Evolutionary conservation across 192 early-diverging fungal species (phyloP).

Genomic region (Thamnidium elegans): DNA sequence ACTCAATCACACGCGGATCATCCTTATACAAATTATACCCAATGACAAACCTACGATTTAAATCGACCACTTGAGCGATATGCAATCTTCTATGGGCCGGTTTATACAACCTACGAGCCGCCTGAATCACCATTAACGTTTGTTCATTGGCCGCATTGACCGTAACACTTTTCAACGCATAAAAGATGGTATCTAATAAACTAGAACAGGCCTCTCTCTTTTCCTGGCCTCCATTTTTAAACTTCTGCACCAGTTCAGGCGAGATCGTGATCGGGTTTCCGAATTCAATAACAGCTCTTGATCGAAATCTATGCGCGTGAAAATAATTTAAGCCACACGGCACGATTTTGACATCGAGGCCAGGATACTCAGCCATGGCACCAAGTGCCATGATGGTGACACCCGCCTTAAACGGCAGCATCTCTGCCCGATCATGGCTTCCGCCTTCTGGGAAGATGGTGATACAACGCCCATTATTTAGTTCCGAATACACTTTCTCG

Average conservation of each 20-base stretch:
- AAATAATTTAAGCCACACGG: conserved; percentile 92
- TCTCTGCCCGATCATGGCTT: conserved; percentile 92
- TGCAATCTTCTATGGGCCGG: conserved; percentile 81
- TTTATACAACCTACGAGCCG: conserved; percentile 90
- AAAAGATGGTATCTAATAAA: conserved; percentile 75
- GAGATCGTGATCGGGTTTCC: conserved; percentile 85
- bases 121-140: conserved; percentile 92
- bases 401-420: conserved; percentile 93
- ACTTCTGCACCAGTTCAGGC: conserved; percentile 76
- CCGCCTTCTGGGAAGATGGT: conserved; percentile 99
- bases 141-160: conserved; percentile 93
- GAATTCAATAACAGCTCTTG: conserved; percentile 96
- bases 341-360: conserved; percentile 88
- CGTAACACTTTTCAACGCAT: conserved; percentile 82
- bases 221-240: conserved; percentile 73
- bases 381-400: conserved; percentile 84
- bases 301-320: conserved; percentile 91
- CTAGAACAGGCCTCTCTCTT: conserved; percentile 81
- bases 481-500: conserved; percentile 69
- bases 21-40: conserved; percentile 83
- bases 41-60: conserved; percentile 85
- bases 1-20: conserved; percentile 74
- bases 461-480: conserved; percentile 75
- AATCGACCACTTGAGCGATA: conserved; percentile 82
- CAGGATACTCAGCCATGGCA: conserved; percentile 83